Percentiles rank a stretch among this genome's conserved stretches.
Conservation (phyloP, 1,284 basidiomycete species). For the Microbotryum scabiosae region DNA sequence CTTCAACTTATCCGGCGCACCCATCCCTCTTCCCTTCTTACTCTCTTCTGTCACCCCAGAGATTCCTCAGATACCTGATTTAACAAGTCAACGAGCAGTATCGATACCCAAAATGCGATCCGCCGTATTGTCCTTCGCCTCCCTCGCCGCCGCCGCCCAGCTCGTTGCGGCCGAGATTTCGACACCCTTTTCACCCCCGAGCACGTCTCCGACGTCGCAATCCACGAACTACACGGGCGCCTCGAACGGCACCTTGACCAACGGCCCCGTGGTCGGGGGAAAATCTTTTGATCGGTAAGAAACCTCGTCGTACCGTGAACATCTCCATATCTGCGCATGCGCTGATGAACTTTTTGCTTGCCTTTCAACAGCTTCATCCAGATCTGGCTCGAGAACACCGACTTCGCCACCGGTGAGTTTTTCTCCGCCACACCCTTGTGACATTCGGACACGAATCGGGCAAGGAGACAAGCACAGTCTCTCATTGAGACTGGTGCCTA, state of each 20-base stretch:
- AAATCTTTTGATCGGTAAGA: slow-evolving; percentile 44
- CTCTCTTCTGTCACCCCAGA: neutral
- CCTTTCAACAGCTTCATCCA: neutral
- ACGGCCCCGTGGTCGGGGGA: slow-evolving; percentile 42
- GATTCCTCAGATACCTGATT: neutral
- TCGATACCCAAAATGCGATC: too few relatives aligned
- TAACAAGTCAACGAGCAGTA: too few relatives aligned
- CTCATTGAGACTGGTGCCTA: neutral
- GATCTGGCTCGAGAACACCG: slow-evolving; percentile 51
- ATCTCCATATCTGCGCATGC: slow-evolving; percentile 37
- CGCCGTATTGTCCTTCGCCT: too few relatives aligned
- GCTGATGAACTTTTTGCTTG: neutral
- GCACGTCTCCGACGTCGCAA: slow-evolving; percentile 39
- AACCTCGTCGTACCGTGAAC: slow-evolving; percentile 39
- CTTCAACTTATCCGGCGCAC: too few relatives aligned
- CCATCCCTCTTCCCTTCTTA: too few relatives aligned
- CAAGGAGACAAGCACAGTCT: neutral
- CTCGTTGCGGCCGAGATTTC: too few relatives aligned
- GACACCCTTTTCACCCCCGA: slow-evolving; percentile 35
- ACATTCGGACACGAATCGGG: too few relatives aligned
- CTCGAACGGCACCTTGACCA: slow-evolving; percentile 44
- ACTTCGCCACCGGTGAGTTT: slow-evolving; percentile 41
- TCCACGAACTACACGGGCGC: slow-evolving; percentile 43
- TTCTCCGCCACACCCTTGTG: too few relatives aligned
- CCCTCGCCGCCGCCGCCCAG: too few relatives aligned